phyloP scores from a whole-genome alignment of 192 early-diverging fungal species.

The Thoreauomyces humboldtii region DNA sequence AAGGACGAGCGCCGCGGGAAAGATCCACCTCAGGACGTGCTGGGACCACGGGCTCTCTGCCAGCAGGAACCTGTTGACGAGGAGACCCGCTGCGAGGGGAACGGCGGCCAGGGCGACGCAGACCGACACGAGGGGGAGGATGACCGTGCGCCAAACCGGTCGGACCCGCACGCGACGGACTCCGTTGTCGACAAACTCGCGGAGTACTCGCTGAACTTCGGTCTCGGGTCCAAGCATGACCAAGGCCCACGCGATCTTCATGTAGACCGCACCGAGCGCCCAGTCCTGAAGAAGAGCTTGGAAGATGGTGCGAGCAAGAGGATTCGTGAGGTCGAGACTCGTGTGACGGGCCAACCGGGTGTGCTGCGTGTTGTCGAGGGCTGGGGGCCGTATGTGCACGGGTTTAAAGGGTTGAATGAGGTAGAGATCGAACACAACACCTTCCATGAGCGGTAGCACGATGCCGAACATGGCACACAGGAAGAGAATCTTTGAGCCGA shows the following conservation, averaged over 20 bases:
- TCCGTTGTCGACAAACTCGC: slow-evolving; percentile 13
- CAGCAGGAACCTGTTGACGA: neutral
- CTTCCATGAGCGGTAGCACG: slow-evolving; percentile 64
- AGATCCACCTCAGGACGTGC: slow-evolving; percentile 9
- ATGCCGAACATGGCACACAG: slow-evolving; percentile 58
- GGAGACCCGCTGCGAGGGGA: neutral
- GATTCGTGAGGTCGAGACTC: slow-evolving; percentile 1
- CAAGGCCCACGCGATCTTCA: slow-evolving; percentile 57
- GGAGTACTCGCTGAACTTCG: slow-evolving; percentile 20
- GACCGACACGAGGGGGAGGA: slow-evolving; percentile 9
- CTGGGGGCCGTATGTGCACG: slow-evolving; percentile 30
- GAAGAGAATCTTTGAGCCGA: slow-evolving; percentile 46
- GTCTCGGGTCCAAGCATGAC: slow-evolving; percentile 17
- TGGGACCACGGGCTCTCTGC: neutral
- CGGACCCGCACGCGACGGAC: slow-evolving; percentile 23
- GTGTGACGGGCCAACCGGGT: neutral
- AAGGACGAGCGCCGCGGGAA: slow-evolving; percentile 19
- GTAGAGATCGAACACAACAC: slow-evolving; percentile 72
- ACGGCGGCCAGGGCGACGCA: neutral
- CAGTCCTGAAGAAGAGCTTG: slow-evolving; percentile 57
- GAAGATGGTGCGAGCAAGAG: slow-evolving; percentile 3
- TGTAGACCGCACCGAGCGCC: slow-evolving; percentile 68
- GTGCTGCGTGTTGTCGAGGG: neutral
- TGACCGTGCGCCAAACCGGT: slow-evolving; percentile 10
- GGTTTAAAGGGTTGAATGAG: slow-evolving; percentile 58